phyloP scores from a whole-genome alignment of 148 eudicot species.

The Cornus suecica region DNA sequence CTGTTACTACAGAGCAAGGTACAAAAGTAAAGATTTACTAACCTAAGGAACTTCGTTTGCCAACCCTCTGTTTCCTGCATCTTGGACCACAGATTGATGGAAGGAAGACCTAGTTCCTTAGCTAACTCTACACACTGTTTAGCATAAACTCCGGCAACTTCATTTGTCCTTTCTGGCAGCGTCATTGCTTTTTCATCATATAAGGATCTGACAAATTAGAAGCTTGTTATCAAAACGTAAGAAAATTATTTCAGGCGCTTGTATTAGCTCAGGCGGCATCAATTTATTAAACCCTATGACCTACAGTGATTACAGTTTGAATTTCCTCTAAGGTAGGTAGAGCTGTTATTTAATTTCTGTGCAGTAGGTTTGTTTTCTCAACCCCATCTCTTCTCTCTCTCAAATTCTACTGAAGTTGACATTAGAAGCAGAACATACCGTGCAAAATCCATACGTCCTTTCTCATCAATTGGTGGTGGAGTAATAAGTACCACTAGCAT shows the following conservation, averaged over 20 bases:
- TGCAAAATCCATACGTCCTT: constrained; percentile 70
- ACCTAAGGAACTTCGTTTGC: constrained; percentile 80
- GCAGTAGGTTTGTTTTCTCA: background rate
- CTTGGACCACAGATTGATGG: constrained; percentile 83
- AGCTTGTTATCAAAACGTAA: background rate
- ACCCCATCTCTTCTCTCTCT: background rate
- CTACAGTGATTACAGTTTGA: background rate
- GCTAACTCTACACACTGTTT: constrained; percentile 62
- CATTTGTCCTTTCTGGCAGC: constrained; percentile 86
- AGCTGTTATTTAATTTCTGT: background rate
- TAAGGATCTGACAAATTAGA: constrained; percentile 50
- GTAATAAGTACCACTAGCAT: constrained; percentile 78
- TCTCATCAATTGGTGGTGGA: constrained; percentile 85
- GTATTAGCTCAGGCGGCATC: background rate
- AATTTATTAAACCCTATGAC: background rate
- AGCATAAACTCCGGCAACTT: constrained; percentile 62
- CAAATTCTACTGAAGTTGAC: background rate
- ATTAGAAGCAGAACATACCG: constrained; percentile 35
- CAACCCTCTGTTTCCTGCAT: constrained; percentile 87
- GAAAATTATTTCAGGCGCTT: background rate
- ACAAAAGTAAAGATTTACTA: constrained; percentile 16
- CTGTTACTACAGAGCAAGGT: background rate
- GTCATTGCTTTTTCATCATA: constrained; percentile 73
- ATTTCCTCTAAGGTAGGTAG: background rate
- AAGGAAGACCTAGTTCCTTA: constrained; percentile 62